A percentile compares a stretch with the other conserved stretches of the same genome.
Conservation (phyloP, 2,329 filamentous ascomycete species). For the Alternaria arbusti region DNA sequence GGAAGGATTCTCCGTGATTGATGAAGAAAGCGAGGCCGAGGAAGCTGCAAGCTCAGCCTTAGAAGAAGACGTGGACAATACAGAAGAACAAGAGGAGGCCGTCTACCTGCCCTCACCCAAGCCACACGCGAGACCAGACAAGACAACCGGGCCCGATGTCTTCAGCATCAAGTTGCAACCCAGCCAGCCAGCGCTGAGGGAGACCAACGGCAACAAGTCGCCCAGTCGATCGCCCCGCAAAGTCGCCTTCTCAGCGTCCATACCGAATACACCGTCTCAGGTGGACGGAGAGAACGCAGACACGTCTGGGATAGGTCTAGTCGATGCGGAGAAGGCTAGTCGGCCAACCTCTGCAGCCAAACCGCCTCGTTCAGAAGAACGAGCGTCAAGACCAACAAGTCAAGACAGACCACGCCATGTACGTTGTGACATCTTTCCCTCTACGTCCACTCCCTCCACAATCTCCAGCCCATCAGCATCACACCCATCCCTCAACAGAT, state of each 20-base stretch:
- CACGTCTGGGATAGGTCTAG: constrained; percentile 36
- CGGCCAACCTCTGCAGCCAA: constrained; percentile 25
- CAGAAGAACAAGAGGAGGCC: constrained; percentile 10
- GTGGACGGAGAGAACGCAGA: constrained; percentile 41
- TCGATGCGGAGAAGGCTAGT: constrained; percentile 25
- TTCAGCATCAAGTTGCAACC: constrained; percentile 45
- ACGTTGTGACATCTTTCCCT: constrained; percentile 44
- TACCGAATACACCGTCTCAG: constrained; percentile 42
- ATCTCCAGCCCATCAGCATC: constrained; percentile 8
- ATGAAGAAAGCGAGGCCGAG: constrained; percentile 28
- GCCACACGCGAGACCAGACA: constrained; percentile 23
- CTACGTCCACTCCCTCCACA: constrained; percentile 12
- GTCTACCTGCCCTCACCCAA: constrained; percentile 35
- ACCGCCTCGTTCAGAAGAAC: constrained; percentile 24
- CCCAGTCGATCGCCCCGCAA: constrained; percentile 48
- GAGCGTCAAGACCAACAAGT: constrained; percentile 22
- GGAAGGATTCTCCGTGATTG: constrained; percentile 38
- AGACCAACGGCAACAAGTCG: constrained; percentile 46
- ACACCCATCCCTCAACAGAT: constrained; percentile 7
- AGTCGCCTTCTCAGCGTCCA: constrained; percentile 47
- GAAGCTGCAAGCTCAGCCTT: constrained; percentile 39
- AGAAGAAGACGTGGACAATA: constrained; percentile 36
- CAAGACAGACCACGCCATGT: constrained; percentile 45
- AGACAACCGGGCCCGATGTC: constrained; percentile 32
- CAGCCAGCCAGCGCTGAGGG: constrained; percentile 40